Evolutionary conservation across 1,284 basidiomycete species (phyloP).

Genomic region (Pseudozyma hubeiensis): DNA sequence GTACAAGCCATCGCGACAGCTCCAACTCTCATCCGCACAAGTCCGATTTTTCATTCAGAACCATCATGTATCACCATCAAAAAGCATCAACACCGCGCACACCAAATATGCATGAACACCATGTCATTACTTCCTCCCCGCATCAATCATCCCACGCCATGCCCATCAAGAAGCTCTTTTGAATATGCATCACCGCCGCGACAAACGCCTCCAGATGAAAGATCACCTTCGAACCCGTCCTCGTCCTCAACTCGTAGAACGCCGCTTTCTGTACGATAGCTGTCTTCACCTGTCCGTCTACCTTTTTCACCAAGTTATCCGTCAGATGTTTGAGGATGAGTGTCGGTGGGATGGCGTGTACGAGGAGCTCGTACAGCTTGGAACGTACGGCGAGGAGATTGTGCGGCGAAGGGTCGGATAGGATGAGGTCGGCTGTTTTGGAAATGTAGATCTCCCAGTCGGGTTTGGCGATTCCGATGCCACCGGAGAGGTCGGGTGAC

Average conservation of each 20-base stretch:
- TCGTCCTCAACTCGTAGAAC: constrained; percentile 75
- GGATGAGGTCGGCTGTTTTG: constrained; percentile 90
- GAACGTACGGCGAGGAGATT: constrained; percentile 89
- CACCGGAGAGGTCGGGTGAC: constrained; percentile 71
- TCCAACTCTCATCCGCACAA: no score
- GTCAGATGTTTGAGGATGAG: constrained; percentile 71
- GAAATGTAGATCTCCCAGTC: constrained; percentile 99
- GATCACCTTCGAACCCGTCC: constrained; percentile 64
- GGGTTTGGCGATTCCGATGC: constrained; percentile 83
- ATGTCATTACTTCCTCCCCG: no score
- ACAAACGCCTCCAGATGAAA: constrained; percentile 68
- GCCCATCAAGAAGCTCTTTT: constrained; percentile 60
- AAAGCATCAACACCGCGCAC: no score
- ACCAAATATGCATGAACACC: no score
- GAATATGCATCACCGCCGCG: constrained; percentile 66
- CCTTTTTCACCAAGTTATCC: constrained; percentile 83
- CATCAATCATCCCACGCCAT: constrained; percentile 51
- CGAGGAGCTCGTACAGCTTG: constrained; percentile 94
- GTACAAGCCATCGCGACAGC: no score
- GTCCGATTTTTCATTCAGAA: no score
- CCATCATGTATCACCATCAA: no score
- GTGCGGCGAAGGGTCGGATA: constrained; percentile 91
- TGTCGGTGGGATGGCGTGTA: constrained; percentile 97
- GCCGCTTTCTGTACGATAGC: constrained; percentile 75
- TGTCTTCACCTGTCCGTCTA: constrained; percentile 74